Conservation (phyloP, 306 rosid species). For the Gastrolobium villosum region DNA sequence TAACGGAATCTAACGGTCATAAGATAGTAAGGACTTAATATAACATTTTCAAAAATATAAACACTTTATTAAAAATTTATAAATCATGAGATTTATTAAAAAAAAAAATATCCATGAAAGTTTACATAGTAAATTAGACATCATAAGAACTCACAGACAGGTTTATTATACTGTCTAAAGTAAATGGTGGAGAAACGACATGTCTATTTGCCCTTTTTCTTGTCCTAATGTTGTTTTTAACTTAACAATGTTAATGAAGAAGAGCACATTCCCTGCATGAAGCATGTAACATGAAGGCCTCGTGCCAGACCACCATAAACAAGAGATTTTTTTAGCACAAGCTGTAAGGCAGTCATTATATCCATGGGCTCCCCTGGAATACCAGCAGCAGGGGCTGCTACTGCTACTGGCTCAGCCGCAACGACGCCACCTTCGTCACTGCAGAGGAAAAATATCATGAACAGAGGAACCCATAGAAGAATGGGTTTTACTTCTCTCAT, state of each 20-base stretch:
- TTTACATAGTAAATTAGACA: no score
- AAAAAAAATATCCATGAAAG: no score
- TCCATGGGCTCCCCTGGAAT: slow-evolving; percentile 61
- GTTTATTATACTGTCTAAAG: no score
- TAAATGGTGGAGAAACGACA: background rate
- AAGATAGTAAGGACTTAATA: no score
- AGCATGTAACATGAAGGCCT: slow-evolving; percentile 54
- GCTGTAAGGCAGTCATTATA: slow-evolving; percentile 74
- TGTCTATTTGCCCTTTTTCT: no score
- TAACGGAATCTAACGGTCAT: no score
- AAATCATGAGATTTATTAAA: no score
- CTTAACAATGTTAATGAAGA: background rate
- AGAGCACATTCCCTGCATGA: background rate
- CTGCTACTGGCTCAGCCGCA: slow-evolving; percentile 48
- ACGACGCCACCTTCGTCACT: slow-evolving; percentile 53
- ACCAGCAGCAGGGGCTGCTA: slow-evolving; percentile 33
- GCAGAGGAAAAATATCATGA: slow-evolving; percentile 31
- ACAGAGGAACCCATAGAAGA: background rate
- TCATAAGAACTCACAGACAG: background rate
- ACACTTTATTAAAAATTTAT: no score
- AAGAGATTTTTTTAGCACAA: slow-evolving; percentile 81
- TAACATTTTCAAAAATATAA: no score
- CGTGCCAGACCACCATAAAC: slow-evolving; percentile 90
- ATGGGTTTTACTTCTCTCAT: no score
- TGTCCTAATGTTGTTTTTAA: no score